Evolutionary conservation across 441 rosid genomes (phyloP).

Genomic region (Eruca vesicaria): DNA sequence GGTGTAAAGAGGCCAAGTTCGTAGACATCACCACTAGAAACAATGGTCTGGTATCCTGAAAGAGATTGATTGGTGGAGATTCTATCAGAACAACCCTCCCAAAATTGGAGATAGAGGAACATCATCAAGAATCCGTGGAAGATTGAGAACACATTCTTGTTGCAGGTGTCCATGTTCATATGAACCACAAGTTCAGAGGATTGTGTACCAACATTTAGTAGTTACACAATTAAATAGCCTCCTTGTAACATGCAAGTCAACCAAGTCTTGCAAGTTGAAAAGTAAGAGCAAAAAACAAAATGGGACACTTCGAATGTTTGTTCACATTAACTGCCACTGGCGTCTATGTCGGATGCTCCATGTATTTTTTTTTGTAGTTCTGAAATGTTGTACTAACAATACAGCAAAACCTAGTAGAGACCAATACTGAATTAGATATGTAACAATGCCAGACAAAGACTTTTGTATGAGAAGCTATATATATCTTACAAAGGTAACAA

Average conservation of each 20-base stretch:
- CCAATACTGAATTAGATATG: not conserved
- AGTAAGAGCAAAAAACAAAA: not conserved
- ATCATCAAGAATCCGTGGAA: not conserved
- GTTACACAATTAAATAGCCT: not conserved
- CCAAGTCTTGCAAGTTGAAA: not conserved
- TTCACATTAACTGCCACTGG: no score
- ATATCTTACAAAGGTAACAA: slow-evolving; percentile 16
- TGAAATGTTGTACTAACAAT: not conserved
- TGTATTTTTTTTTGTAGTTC: not conserved
- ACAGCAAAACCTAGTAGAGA: not conserved
- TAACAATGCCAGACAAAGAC: not conserved
- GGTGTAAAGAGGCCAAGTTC: not conserved
- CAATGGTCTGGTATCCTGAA: not conserved
- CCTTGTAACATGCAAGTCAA: not conserved
- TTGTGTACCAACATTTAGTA: not conserved
- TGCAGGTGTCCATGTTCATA: slow-evolving; percentile 7
- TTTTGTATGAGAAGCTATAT: slow-evolving; percentile 12
- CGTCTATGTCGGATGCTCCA: no score
- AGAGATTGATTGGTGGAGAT: not conserved
- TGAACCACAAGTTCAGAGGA: not conserved
- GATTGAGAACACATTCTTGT: not conserved
- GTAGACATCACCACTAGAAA: not conserved
- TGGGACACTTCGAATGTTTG: no score
- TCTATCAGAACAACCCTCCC: not conserved
- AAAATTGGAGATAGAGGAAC: not conserved